Evolutionary conservation across 2,329 filamentous ascomycete species (phyloP).

Genomic region (Colletotrichum brevisporum): DNA sequence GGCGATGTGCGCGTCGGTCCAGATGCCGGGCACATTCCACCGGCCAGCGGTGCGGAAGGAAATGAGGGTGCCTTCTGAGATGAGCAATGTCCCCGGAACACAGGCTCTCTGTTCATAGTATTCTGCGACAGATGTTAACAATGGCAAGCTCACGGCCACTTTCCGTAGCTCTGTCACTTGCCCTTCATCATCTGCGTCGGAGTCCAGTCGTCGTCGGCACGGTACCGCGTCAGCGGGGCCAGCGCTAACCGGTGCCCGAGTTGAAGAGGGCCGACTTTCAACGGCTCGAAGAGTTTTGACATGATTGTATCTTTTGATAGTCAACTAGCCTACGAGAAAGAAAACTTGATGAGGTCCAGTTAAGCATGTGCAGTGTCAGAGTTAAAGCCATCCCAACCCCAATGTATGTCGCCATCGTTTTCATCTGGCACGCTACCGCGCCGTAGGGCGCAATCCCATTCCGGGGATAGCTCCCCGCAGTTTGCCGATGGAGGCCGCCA

Average conservation of each 20-base stretch:
- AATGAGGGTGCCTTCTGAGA: conserved; percentile 71
- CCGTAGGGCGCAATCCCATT: neutral
- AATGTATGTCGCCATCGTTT: conserved; percentile 18
- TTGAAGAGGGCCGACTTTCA: conserved; percentile 39
- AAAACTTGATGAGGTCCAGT: neutral
- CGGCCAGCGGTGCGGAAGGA: conserved; percentile 62
- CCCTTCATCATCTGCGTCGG: conserved; percentile 41
- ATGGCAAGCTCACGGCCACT: neutral
- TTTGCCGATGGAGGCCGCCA: conserved; percentile 10
- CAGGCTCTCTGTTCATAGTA: conserved; percentile 50
- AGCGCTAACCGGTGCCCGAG: conserved; percentile 43
- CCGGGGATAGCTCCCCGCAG: neutral
- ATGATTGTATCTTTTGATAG: conserved; percentile 15
- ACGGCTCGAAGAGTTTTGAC: conserved; percentile 40
- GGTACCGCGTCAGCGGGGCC: conserved; percentile 44
- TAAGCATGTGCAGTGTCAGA: neutral
- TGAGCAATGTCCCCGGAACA: conserved; percentile 62
- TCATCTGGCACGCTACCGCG: neutral
- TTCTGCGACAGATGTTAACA: conserved; percentile 29
- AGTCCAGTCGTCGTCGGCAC: conserved; percentile 43
- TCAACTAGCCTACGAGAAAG: no score
- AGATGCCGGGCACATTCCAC: conserved; percentile 70
- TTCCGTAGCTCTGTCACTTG: conserved; percentile 3
- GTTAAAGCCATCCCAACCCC: neutral
- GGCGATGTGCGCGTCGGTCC: conserved; percentile 66